These are phyloP conservation scores for Pseudoscleropodium purum DNA, from an alignment of 225 moss, liverwort and hornwort genomes.

Conservation along the genomic window DNA sequence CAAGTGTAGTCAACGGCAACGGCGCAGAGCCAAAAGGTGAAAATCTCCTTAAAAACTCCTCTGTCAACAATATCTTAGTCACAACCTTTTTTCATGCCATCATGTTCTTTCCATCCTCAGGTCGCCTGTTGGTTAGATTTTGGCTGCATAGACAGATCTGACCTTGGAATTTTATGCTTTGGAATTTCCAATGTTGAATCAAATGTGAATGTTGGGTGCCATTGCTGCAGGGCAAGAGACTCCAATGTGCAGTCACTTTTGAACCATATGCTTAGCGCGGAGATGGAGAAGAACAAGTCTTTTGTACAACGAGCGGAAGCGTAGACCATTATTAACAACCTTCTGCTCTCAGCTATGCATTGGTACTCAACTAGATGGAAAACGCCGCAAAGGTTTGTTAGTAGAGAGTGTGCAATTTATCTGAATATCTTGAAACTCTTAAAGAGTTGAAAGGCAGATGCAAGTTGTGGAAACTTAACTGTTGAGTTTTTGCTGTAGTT, in stretches of 20 bases:
- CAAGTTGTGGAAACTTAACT: background rate
- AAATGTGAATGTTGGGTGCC: background rate
- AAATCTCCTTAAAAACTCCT: background rate
- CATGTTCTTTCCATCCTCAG: background rate
- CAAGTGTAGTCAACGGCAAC: slow-evolving; percentile 11
- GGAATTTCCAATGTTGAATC: background rate
- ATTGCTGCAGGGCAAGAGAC: slow-evolving; percentile 47
- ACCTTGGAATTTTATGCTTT: background rate
- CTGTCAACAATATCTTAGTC: background rate
- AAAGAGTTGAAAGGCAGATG: background rate
- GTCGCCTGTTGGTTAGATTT: background rate
- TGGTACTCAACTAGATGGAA: background rate
- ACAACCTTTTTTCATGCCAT: background rate
- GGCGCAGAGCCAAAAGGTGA: slow-evolving; percentile 38
- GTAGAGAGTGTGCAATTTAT: background rate
- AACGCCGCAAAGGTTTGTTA: background rate
- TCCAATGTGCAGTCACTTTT: slow-evolving; percentile 70
- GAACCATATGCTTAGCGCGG: slow-evolving; percentile 80
- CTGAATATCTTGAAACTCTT: background rate
- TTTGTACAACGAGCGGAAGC: background rate
- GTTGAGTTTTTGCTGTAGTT: background rate
- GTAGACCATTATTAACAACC: background rate
- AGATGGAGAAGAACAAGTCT: slow-evolving; percentile 69
- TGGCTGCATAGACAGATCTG: background rate
- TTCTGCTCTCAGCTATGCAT: background rate